phyloP scores from a whole-genome alignment of 164 flowering plant genomes.

The Nelumbo lutea region DNA sequence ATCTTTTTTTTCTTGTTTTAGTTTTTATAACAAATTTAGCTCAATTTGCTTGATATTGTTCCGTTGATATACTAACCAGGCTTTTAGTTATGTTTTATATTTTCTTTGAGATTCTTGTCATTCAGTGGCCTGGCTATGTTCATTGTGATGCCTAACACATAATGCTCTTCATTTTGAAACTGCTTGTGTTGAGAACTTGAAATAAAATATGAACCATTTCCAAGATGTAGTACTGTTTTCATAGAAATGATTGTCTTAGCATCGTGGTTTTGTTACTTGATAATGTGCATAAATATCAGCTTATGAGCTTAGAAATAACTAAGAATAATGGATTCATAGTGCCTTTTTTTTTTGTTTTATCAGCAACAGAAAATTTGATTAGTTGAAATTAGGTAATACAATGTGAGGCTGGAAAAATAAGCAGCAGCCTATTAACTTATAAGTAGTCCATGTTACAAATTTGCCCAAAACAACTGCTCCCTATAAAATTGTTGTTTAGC shows the following conservation, averaged over 20 bases:
- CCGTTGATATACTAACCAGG: background rate
- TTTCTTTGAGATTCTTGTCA: background rate
- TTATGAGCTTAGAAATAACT: background rate
- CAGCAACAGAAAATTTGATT: no score
- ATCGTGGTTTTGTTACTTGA: background rate
- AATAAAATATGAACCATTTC: background rate
- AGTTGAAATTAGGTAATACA: no score
- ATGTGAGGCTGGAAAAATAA: no score
- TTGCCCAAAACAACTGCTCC: no score
- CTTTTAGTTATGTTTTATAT: background rate
- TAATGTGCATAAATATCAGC: background rate
- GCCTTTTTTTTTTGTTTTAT: no score
- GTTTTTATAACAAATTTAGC: background rate
- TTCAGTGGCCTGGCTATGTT: background rate
- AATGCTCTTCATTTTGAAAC: background rate
- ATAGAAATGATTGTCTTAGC: background rate
- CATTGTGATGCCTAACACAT: background rate
- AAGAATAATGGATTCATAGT: no score
- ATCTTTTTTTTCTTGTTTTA: constrained; percentile 3
- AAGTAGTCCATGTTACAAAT: no score
- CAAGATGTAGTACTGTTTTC: background rate
- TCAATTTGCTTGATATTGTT: background rate
- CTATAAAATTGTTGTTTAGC: no score
- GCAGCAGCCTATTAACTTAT: no score
- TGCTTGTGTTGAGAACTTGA: background rate